Conservation (phyloP, 2,329 filamentous ascomycete genomes). For the Aureobasidium sp. region DNA sequence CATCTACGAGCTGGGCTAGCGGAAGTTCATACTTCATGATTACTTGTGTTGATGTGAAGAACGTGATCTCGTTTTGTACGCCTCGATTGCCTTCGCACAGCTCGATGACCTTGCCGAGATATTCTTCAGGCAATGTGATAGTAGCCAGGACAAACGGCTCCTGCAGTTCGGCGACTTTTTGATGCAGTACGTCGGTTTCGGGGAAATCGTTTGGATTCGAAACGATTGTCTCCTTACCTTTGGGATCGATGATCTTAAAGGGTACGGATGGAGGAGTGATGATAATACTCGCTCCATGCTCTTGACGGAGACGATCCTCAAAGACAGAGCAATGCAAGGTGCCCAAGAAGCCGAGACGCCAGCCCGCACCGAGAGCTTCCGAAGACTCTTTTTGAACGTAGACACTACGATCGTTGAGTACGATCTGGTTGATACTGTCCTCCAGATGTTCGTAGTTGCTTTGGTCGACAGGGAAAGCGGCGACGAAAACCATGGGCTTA, state of each 20-base stretch:
- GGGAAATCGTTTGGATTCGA: constrained; percentile 86
- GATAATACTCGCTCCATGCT: constrained; percentile 91
- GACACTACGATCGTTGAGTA: constrained; percentile 90
- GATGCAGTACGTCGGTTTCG: constrained; percentile 52
- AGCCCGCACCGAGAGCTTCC: constrained; percentile 86
- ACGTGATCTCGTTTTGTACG: constrained; percentile 77
- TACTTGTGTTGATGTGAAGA: constrained; percentile 86
- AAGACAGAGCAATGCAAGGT: constrained; percentile 99
- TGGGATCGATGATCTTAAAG: constrained; percentile 71
- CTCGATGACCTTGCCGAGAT: constrained; percentile 89
- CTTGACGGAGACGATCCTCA: constrained; percentile 86
- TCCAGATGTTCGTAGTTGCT: constrained; percentile 77
- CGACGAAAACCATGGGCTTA: constrained; percentile 98
- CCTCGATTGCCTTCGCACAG: constrained; percentile 86
- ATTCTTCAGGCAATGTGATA: constrained; percentile 86
- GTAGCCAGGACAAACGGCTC: constrained; percentile 75
- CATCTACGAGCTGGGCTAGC: constrained; percentile 82
- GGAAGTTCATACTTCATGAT: constrained; percentile 91
- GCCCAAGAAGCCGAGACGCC: constrained; percentile 90
- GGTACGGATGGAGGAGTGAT: constrained; percentile 95
- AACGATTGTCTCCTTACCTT: constrained; percentile 68
- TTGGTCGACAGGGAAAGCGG: constrained; percentile 90
- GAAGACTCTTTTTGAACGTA: constrained; percentile 91
- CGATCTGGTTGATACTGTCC: constrained; percentile 88
- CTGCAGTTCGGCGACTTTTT: constrained; percentile 53